Conservation (phyloP, 306 rosid species). For the Mimosa pudica region DNA sequence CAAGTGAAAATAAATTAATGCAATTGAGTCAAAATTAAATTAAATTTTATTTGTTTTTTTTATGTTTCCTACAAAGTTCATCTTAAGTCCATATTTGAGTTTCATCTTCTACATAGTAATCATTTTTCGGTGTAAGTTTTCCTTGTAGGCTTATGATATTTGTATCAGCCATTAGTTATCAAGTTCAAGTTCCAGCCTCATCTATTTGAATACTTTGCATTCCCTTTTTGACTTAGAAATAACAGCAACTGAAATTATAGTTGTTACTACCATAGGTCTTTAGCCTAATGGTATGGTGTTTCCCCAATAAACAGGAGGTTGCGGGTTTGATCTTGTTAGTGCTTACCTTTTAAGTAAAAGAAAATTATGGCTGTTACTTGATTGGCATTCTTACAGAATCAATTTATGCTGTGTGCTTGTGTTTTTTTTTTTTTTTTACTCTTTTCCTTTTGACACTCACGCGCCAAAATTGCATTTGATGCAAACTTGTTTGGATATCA, state of each 20-base stretch:
- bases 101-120: neutral
- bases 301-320: too few species aligned
- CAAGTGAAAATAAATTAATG: neutral
- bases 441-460: neutral
- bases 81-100: neutral
- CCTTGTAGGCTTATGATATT: slow-evolving; percentile 3
- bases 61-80: neutral
- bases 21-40: neutral
- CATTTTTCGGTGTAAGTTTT: neutral
- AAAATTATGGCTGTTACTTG: neutral
- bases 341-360: too few species aligned
- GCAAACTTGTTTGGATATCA: neutral
- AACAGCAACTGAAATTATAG: neutral
- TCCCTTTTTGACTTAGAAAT: neutral
- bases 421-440: neutral
- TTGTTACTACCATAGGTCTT: too few species aligned
- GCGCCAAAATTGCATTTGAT: neutral
- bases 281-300: too few species aligned
- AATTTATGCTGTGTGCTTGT: neutral
- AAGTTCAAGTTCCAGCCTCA: neutral
- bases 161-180: neutral
- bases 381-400: neutral
- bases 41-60: neutral
- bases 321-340: too few species aligned
- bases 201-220: neutral